Conservation (phyloP, 352 stramenopile genomes). For the Phytophthora tubulina region DNA sequence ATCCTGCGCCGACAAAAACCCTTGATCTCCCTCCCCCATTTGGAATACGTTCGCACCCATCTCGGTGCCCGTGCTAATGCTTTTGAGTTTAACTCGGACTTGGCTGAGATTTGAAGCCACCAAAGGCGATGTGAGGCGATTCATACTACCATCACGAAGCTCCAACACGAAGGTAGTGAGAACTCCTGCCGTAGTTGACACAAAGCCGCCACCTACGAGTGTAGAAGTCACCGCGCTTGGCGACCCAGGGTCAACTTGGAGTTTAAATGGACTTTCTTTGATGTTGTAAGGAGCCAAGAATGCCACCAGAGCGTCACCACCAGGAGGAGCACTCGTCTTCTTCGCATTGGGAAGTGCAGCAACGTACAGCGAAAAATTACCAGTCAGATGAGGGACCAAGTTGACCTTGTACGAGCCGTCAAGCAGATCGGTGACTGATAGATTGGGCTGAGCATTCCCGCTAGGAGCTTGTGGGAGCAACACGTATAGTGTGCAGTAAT, state of each 20-base stretch:
- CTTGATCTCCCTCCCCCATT: conserved; percentile 17
- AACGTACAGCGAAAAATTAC: conserved; percentile 54
- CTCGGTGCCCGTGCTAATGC: conserved; percentile 10
- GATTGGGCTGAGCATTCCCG: conserved; percentile 14
- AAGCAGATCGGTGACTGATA: conserved; percentile 42
- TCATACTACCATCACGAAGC: conserved; percentile 50
- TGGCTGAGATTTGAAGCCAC: conserved; percentile 3
- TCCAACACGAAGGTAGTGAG: conserved; percentile 46
- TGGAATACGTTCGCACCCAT: conserved; percentile 10
- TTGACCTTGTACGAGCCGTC: conserved; percentile 58
- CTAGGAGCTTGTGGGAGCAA: conserved; percentile 46
- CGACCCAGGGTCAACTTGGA: conserved; percentile 51
- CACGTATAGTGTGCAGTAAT: conserved; percentile 49
- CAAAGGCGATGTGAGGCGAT: conserved; percentile 33
- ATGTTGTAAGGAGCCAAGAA: conserved; percentile 57
- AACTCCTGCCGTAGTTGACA: conserved; percentile 46
- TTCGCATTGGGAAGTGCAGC: conserved; percentile 40
- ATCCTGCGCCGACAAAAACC: conserved; percentile 17
- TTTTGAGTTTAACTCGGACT: conserved; percentile 25
- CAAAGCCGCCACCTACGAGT: conserved; percentile 44
- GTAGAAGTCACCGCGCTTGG: conserved; percentile 44
- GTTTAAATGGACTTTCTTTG: conserved; percentile 51
- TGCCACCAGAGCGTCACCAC: conserved; percentile 30
- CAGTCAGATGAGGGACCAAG: conserved; percentile 45
- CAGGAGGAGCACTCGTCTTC: conserved; percentile 26